Evolutionary conservation across 371 early-diverging fungal species (phyloP), one percentile per base, ranked within the genome.

Genomic region (Circinella umbellata): DNA sequence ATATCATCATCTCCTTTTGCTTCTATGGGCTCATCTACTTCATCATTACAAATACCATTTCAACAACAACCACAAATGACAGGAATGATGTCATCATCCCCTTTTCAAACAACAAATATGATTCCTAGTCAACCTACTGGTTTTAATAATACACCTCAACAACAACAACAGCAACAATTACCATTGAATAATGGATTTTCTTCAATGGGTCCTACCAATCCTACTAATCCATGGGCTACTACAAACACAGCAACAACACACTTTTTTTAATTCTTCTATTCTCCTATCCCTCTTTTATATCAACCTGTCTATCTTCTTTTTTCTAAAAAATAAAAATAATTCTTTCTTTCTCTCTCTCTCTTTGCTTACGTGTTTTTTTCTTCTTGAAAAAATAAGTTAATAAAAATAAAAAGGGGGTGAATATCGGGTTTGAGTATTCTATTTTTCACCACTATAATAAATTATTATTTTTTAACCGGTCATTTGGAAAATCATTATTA

Each of bases 1-100:
- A n/a, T 37, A 20, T 49, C 61, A 13, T 68, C 68, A 35, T n/a
- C 62, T n/a, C 48, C 39, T 38, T n/a, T 39, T n/a, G 15, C 63
- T 27, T 4, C 48, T 14, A 48, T 61, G 36, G 54, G 17, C 1
- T 51, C 51, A 13, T 51, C 51, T 51, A 17, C 63, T 42, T 54
- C 51, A 35, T 42, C 57, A 48, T 53, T 61, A 48, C 71, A 66
- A 34, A 67, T 60, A 62, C 71, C 61, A 49, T 36, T 46, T 39
- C 70, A 70, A 64, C 70, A 70, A 34, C 51, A 51, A 51, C 51
- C 14, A 51, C 51, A 51, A 14, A 18, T 48, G 42, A 42, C 42
- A 11, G 42, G 42, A 4, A 49, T 34, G 37, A 35, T 46, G 46
- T 18, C 68, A 68, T 17, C 68, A 68, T 15, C 47, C 18, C 18